Base-by-base conservation (phyloP, 495 filamentous ascomycete species). In the Aspergillus leporis region DNA sequence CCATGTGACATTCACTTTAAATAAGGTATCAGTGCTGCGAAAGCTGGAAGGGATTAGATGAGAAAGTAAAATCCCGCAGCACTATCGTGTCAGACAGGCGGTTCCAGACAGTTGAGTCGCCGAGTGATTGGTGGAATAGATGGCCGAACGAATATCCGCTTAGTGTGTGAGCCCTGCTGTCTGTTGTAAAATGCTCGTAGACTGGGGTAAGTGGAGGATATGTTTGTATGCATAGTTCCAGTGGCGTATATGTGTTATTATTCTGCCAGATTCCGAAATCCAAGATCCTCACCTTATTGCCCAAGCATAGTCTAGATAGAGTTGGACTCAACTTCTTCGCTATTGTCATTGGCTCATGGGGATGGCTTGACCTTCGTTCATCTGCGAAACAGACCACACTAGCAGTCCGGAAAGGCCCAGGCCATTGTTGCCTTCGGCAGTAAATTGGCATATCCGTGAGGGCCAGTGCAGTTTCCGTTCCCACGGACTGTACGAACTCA, bases 151-250 rank as follows among this genome's bases (percentile, higher is more conserved):
- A 36, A 10, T 10, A 14, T 9, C 18, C 5, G 9, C 14, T 47
- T 23, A 47, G 43, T 23, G 43, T 23, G 43, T 4, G 21, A 23
- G 43, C 19, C 21, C 43, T 47, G 3, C 16, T 45, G 19, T 8
- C 13, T 16, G 19, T 47, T 22, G 19, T 23, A 47, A 23, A 14
- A 12, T 4, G 16, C 18, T 47, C 19, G 19, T 4, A n/a, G 9
- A 47, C 6, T 9, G 23, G 8, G 1, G 21, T 19, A 1, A 23
- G 43, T 9, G 16, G 43, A 43, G 38, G 40, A 28, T 34, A 21
- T 54, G 16, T n/a, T 48, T 60, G 57, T 30, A 54, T 60, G 57
- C 30, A 54, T 54, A 22, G 49, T 49, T 38, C 41, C 41, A 60
- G 56, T 47, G 50, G 51, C 21, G 36, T 25, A 53, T 23, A 34